phyloP scores from a whole-genome alignment of 257 asterid genomes.

The Solanum ahanhuiri region DNA sequence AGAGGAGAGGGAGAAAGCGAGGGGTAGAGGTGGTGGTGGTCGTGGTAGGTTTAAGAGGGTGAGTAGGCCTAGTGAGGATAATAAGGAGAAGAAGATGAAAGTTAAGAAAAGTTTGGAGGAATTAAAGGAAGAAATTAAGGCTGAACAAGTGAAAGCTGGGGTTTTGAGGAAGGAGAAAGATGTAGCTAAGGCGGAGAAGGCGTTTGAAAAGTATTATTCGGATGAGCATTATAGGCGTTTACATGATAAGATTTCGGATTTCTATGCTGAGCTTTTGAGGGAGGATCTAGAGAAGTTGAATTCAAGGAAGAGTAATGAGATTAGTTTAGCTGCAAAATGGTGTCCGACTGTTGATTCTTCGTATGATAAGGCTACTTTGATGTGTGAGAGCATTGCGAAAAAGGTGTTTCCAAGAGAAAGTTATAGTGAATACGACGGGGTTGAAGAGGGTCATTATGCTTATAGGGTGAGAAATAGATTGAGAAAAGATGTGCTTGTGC shows the following conservation, averaged over 20 bases:
- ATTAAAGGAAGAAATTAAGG: conserved; percentile 5
- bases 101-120: conserved; percentile 1
- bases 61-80: not conserved
- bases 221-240: conserved; percentile 28
- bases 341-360: conserved; percentile 50
- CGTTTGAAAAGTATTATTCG: conserved; percentile 15
- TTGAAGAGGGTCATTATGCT: conserved; percentile 32
- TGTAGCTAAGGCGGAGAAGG: conserved; percentile 20
- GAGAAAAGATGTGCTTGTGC: conserved; percentile 48
- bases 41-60: not conserved
- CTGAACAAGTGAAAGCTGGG: conserved; percentile 27
- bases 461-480: conserved; percentile 38
- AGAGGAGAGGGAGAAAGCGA: not conserved
- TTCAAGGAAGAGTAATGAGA: conserved; percentile 13
- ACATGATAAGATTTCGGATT: conserved; percentile 24
- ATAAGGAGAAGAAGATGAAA: conserved; percentile 14
- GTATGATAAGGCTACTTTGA: conserved; percentile 38
- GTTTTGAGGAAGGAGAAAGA: conserved; percentile 18
- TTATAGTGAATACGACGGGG: conserved; percentile 11
- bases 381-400: conserved; percentile 35
- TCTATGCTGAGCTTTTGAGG: conserved; percentile 31
- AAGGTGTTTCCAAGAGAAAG: conserved; percentile 28
- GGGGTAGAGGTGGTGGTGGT: not conserved
- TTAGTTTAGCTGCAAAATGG: conserved; percentile 53
- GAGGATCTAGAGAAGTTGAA: conserved; percentile 22